A percentile compares a stretch with the other conserved stretches of the same genome.
These are phyloP conservation scores for Phaeosphaeriaceae sp. DNA, from an alignment of 2,329 filamentous ascomycete genomes.

Conservation along the genomic window DNA sequence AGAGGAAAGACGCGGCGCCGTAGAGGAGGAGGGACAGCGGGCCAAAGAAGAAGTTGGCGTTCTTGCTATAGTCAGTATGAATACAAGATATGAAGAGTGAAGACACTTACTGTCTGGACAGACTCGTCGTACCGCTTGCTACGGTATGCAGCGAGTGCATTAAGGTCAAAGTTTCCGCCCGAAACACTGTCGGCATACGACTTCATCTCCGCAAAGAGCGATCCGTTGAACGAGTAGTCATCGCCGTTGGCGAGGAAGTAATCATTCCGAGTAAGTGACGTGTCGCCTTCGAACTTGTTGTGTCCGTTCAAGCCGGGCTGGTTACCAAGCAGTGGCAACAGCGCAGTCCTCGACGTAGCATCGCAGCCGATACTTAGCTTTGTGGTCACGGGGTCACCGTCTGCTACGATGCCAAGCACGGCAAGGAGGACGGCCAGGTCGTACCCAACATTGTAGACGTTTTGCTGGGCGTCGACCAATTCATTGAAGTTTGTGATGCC, in stretches of 20 bases:
- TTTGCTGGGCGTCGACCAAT: slow-evolving; percentile 56
- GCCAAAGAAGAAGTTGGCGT: slow-evolving; percentile 49
- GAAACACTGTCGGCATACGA: slow-evolving; percentile 32
- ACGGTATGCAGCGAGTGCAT: slow-evolving; percentile 49
- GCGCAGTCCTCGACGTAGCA: slow-evolving; percentile 51
- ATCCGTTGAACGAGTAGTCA: slow-evolving; percentile 51
- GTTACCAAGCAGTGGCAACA: slow-evolving; percentile 35
- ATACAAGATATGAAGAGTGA: neutral
- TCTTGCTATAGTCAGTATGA: neutral
- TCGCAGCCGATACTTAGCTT: slow-evolving; percentile 57
- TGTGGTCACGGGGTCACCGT: slow-evolving; percentile 51
- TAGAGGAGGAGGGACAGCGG: slow-evolving; percentile 50
- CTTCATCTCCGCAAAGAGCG: slow-evolving; percentile 51
- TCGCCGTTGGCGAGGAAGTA: slow-evolving; percentile 47
- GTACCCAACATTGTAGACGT: slow-evolving; percentile 55
- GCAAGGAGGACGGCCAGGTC: slow-evolving; percentile 52
- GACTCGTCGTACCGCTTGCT: slow-evolving; percentile 51
- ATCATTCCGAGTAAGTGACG: slow-evolving; percentile 52
- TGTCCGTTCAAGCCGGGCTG: slow-evolving; percentile 54
- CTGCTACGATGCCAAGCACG: slow-evolving; percentile 48
- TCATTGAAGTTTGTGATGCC: slow-evolving; percentile 53
- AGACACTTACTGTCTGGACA: slow-evolving; percentile 3
- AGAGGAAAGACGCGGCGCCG: slow-evolving; percentile 54
- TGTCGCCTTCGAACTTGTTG: slow-evolving; percentile 54
- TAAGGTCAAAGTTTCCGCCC: slow-evolving; percentile 47